A percentile compares a stretch with the other conserved stretches of the same genome.
Conservation (phyloP, 176 grass and related monocot species). For the Carex parvula region DNA sequence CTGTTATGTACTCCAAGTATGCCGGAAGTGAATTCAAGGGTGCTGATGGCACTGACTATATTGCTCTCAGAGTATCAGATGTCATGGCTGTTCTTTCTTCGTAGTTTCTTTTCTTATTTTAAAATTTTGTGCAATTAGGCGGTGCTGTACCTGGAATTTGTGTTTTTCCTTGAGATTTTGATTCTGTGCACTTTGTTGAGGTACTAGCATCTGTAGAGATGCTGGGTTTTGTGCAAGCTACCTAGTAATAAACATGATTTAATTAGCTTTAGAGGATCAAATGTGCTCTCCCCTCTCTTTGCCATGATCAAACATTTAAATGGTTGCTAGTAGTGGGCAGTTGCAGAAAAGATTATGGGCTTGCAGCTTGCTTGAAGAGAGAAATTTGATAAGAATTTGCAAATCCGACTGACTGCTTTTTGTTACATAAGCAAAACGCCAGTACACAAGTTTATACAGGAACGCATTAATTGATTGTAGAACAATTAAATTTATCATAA, state of each 20-base stretch:
- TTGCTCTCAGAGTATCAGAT: slow-evolving; percentile 56
- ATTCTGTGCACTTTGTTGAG: background rate
- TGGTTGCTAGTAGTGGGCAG: too few species aligned
- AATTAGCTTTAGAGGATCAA: background rate
- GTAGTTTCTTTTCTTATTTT: background rate
- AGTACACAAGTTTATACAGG: too few species aligned
- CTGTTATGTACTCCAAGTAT: slow-evolving; percentile 69
- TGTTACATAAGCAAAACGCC: too few species aligned
- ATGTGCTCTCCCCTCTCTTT: background rate
- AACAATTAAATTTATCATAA: too few species aligned
- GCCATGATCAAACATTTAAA: background rate
- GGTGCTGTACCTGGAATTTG: slow-evolving; percentile 3
- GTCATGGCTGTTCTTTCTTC: slow-evolving; percentile 67
- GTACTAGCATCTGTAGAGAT: background rate
- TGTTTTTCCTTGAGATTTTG: background rate
- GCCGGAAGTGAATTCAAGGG: slow-evolving; percentile 61
- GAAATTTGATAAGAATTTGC: too few species aligned
- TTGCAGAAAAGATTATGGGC: too few species aligned
- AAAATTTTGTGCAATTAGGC: slow-evolving; percentile 4
- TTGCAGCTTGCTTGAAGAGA: too few species aligned
- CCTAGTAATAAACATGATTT: background rate
- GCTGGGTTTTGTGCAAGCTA: background rate
- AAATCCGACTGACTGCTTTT: too few species aligned
- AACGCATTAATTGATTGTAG: too few species aligned
- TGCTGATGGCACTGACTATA: slow-evolving; percentile 47